Conservation (phyloP, 2,329 filamentous ascomycete genomes). For the Teratosphaeria gauchensis region DNA sequence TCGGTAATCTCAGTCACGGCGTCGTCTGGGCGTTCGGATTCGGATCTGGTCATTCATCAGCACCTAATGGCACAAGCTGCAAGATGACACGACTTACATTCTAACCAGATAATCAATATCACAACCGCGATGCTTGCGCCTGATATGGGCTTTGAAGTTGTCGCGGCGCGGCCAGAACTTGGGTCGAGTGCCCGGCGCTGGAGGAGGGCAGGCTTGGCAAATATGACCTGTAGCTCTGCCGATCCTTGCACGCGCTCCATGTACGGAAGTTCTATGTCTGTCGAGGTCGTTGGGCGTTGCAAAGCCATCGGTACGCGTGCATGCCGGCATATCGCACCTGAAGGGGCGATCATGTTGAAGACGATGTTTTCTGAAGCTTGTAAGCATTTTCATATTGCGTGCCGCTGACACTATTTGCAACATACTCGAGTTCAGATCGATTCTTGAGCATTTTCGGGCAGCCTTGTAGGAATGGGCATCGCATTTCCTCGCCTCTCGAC, state of each 20-base stretch:
- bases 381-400: not conserved
- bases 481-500: not conserved
- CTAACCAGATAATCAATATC: slow-evolving; percentile 38
- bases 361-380: not conserved
- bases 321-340: not conserved
- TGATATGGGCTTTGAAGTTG: slow-evolving; percentile 76
- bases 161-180: slow-evolving; percentile 76
- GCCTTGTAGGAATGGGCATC: not conserved
- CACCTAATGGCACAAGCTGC: not conserved
- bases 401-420: not conserved
- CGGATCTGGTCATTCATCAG: slow-evolving; percentile 5
- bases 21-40: slow-evolving; percentile 2
- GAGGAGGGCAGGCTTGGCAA: slow-evolving; percentile 51
- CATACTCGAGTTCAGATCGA: slow-evolving; percentile 1
- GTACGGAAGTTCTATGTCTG: slow-evolving; percentile 64
- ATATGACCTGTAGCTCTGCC: slow-evolving; percentile 35
- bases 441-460: slow-evolving; percentile 3
- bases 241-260: slow-evolving; percentile 41
- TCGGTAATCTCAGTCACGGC: slow-evolving; percentile 3
- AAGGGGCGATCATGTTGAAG: slow-evolving; percentile 1
- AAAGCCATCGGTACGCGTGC: slow-evolving; percentile 48
- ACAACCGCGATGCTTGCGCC: slow-evolving; percentile 52
- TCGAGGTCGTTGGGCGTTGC: slow-evolving; percentile 71
- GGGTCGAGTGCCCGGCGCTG: slow-evolving; percentile 46
- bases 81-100: slow-evolving; percentile 22